Conservation (phyloP, 768 basidiomycete species). For the Pisolithus tinctorius region DNA sequence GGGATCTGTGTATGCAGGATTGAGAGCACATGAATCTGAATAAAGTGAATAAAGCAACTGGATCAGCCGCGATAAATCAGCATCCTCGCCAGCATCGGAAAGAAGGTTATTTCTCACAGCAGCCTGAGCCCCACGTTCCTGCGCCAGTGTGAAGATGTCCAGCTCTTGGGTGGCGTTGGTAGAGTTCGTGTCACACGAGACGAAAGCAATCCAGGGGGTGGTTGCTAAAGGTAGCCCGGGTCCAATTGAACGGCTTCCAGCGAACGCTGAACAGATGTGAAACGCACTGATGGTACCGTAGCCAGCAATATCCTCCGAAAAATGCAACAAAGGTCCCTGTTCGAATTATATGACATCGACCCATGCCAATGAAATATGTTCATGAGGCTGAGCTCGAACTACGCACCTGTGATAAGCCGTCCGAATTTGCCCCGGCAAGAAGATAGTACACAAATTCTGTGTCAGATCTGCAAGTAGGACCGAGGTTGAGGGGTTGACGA, state of each 20-base stretch:
- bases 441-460: slow-evolving; percentile 54
- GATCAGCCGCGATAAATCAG: neutral
- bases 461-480: slow-evolving; percentile 35
- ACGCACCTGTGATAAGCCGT: slow-evolving; percentile 51
- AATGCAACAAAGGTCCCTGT: slow-evolving; percentile 80
- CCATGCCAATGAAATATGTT: neutral
- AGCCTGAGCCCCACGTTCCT: slow-evolving; percentile 71
- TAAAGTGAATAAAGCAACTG: slow-evolving; percentile 75
- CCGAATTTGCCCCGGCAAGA: slow-evolving; percentile 43
- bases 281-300: slow-evolving; percentile 40
- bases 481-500: neutral
- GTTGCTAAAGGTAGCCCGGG: slow-evolving; percentile 35
- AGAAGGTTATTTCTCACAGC: slow-evolving; percentile 45
- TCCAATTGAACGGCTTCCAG: slow-evolving; percentile 4
- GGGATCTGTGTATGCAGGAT: slow-evolving; percentile 59
- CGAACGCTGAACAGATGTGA: slow-evolving; percentile 23
- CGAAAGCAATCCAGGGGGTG: slow-evolving; percentile 89
- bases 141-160: slow-evolving; percentile 81
- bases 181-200: slow-evolving; percentile 76
- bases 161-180: slow-evolving; percentile 50
- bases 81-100: neutral
- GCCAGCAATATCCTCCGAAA: slow-evolving; percentile 54
- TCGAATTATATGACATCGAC: neutral
- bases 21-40: slow-evolving; percentile 70
- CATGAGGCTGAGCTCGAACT: neutral